phyloP scores from a whole-genome alignment of 768 basidiomycete species.

The Harrya chromipes region DNA sequence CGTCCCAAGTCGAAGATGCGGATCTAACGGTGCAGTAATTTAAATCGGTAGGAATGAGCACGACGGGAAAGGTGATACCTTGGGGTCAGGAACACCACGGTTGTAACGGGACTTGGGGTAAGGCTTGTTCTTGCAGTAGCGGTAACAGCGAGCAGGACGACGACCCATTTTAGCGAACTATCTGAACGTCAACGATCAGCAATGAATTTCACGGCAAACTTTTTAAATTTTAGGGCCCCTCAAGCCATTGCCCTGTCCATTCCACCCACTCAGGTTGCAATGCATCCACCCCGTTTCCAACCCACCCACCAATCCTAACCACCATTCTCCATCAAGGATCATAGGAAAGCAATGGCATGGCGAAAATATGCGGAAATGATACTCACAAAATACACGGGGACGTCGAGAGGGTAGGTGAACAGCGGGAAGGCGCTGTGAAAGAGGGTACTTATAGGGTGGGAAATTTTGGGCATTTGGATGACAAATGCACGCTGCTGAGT shows the following conservation, averaged over 20 bases:
- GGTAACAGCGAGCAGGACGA: constrained; percentile 96
- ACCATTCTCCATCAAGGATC: background rate
- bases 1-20: constrained; percentile 95
- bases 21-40: constrained; percentile 53
- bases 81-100: constrained; percentile 97
- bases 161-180: constrained; percentile 69
- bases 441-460: constrained; percentile 21
- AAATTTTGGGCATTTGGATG: constrained; percentile 8
- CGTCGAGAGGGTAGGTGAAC: constrained; percentile 2
- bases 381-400: constrained; percentile 24
- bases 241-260: background rate
- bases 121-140: constrained; percentile 99
- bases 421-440: background rate
- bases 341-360: background rate
- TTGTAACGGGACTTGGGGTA: constrained; percentile 95
- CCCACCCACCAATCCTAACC: background rate
- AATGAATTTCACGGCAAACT: background rate
- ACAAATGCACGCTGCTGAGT: constrained; percentile 23
- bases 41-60: background rate
- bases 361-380: background rate
- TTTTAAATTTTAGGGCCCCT: too few relatives aligned
- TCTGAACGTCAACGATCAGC: constrained; percentile 14
- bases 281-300: constrained; percentile 15
- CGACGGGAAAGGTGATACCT: constrained; percentile 43
- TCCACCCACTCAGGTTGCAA: constrained; percentile 8